These are phyloP conservation scores for Pseudisothecium myosuroides DNA, from an alignment of 225 moss, liverwort and hornwort genomes.

Conservation along the genomic window DNA sequence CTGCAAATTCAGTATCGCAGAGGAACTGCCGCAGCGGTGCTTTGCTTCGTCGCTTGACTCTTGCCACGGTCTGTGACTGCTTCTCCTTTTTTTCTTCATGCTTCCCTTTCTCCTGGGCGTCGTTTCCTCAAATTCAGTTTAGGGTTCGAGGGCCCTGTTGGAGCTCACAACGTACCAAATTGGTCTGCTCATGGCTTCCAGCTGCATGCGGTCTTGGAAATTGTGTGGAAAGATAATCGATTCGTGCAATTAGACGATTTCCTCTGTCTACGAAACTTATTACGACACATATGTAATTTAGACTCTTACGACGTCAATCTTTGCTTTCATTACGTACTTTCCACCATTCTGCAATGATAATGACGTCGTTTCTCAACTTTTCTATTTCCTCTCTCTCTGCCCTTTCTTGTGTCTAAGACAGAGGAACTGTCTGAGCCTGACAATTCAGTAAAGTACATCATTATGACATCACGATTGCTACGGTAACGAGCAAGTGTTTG, in stretches of 20 bases:
- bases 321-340: neutral
- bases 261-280: neutral
- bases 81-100: neutral
- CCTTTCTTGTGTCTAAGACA: neutral
- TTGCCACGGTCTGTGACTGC: neutral
- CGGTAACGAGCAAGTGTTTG: neutral
- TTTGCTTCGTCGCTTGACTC: neutral
- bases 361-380: neutral
- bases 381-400: neutral
- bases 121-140: neutral
- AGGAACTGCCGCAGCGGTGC: neutral
- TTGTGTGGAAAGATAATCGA: neutral
- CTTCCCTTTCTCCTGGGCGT: neutral
- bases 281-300: neutral
- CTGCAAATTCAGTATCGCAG: neutral
- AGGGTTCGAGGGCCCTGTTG: neutral
- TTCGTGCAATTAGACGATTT: neutral
- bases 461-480: neutral
- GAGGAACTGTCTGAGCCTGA: neutral
- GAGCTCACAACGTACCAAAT: neutral
- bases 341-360: neutral
- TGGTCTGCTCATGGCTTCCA: too few relatives aligned
- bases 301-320: neutral
- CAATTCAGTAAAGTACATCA: neutral
- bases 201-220: neutral